phyloP scores from a whole-genome alignment of 73 alveolate genomes.

The Paramecium tetraurelia region DNA sequence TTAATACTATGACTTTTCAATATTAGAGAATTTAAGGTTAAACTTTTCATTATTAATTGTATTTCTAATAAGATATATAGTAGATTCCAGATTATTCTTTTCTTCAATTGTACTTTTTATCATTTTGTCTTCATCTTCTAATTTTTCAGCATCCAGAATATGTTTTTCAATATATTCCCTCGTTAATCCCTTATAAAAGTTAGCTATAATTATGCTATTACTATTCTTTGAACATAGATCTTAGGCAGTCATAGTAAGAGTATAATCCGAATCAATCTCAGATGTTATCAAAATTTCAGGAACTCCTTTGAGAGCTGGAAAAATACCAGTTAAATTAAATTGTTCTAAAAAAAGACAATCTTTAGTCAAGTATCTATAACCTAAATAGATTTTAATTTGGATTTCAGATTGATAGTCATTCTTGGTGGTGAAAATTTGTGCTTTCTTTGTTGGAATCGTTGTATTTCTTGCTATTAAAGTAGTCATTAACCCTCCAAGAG shows the following conservation, averaged over 20 bases:
- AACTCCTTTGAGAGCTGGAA: conserved; percentile 96
- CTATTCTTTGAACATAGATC: conserved; percentile 80
- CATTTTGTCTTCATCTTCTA: too few relatives aligned
- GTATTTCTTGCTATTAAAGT: conserved; percentile 58
- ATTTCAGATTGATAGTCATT: conserved; percentile 98
- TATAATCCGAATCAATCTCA: conserved; percentile 88
- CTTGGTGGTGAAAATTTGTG: conserved; percentile 91
- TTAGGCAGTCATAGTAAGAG: conserved; percentile 72
- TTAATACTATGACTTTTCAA: too few relatives aligned
- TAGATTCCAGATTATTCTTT: too few relatives aligned
- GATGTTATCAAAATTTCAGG: conserved; percentile 88
- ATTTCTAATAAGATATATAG: too few relatives aligned
- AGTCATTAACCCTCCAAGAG: conserved; percentile 64
- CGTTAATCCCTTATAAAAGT: neutral
- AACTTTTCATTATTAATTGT: too few relatives aligned
- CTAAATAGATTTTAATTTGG: conserved; percentile 93
- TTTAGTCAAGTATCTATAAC: conserved; percentile 91
- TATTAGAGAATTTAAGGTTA: too few relatives aligned
- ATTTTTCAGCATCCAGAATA: too few relatives aligned
- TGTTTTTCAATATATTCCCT: too few relatives aligned
- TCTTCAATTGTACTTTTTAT: too few relatives aligned
- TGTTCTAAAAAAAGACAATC: conserved; percentile 93
- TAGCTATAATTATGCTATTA: conserved; percentile 64
- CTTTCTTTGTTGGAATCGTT: conserved; percentile 54
- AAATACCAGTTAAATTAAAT: conserved; percentile 87